phyloP scores from a whole-genome alignment of 345 rosid genomes.

The Turnera subulata region DNA sequence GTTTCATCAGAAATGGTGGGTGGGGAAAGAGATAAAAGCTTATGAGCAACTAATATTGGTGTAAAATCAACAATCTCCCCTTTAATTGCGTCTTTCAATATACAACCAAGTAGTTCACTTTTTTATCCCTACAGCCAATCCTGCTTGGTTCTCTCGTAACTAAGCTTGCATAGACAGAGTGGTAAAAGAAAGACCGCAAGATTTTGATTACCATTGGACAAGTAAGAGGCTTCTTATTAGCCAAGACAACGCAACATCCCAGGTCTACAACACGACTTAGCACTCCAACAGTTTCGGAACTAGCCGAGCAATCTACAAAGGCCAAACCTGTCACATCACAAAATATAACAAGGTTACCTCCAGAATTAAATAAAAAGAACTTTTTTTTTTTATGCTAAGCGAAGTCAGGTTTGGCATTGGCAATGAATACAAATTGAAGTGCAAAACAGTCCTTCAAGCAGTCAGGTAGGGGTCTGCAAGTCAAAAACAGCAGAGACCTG shows the following conservation, averaged over 20 bases:
- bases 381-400: too few species aligned
- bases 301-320: slow-evolving; percentile 86
- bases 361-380: neutral
- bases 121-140: too few species aligned
- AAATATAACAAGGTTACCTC: slow-evolving; percentile 5
- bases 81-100: neutral
- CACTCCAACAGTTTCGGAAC: slow-evolving; percentile 49
- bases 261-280: slow-evolving; percentile 49
- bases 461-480: too few species aligned
- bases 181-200: neutral
- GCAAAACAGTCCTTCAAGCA: too few species aligned
- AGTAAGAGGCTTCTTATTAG: slow-evolving; percentile 93
- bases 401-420: too few species aligned
- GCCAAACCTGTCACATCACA: slow-evolving; percentile 52
- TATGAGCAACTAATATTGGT: too few species aligned
- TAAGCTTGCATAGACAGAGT: neutral
- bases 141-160: neutral
- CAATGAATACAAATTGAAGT: neutral
- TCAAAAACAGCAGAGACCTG: slow-evolving; percentile 60
- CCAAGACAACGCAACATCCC: slow-evolving; percentile 77
- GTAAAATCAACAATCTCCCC: neutral
- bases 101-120: neutral
- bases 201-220: slow-evolving; percentile 52
- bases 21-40: too few species aligned
- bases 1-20: too few species aligned